phyloP scores from a whole-genome alignment of 345 rosid species.

The Salix dunnii region DNA sequence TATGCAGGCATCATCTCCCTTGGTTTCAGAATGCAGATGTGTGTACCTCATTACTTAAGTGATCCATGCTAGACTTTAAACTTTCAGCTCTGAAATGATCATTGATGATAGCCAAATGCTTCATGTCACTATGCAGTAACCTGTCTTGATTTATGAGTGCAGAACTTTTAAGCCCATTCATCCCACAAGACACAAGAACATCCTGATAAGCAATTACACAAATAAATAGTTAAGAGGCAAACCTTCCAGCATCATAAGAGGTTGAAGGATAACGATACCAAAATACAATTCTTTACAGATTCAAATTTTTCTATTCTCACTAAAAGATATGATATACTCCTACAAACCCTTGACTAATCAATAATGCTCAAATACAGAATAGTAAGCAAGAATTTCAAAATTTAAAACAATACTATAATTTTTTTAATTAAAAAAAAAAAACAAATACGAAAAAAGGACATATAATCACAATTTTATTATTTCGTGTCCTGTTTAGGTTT shows the following conservation, averaged over 20 bases:
- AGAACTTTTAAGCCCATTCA: conserved; percentile 40
- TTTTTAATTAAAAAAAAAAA: background rate
- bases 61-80: conserved; percentile 84
- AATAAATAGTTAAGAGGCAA: conserved; percentile 15
- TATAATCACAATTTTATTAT: background rate
- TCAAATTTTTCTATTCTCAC: background rate
- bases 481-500: background rate
- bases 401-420: background rate
- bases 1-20: background rate
- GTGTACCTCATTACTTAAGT: conserved; percentile 77
- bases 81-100: conserved; percentile 63
- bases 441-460: background rate
- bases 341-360: conserved; percentile 5
- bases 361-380: background rate
- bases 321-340: background rate
- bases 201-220: conserved; percentile 43
- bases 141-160: conserved; percentile 35
- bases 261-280: background rate
- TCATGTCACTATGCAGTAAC: conserved; percentile 36
- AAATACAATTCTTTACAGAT: conserved; percentile 3
- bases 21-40: background rate
- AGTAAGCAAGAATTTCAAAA: background rate
- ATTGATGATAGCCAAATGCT: conserved; percentile 47
- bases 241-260: background rate
- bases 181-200: conserved; percentile 34